Base-by-base conservation (phyloP, 108 stramenopile genomes). In the Bacterosira constricta region DNA sequence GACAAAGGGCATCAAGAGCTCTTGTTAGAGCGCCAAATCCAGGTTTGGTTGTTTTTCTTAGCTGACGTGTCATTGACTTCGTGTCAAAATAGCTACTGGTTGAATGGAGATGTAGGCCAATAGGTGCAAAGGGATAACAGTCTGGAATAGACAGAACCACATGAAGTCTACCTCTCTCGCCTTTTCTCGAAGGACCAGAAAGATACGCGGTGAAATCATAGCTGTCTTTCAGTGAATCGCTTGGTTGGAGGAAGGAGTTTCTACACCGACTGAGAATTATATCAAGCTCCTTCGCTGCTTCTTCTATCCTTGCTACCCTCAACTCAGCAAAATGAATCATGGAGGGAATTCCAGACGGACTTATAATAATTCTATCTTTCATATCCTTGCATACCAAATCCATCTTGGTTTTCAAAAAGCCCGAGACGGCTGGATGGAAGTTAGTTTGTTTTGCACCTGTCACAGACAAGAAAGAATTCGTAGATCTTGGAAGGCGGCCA, bases 1-100 rank as follows among this genome's bases (percentile, higher is more conserved):
- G n/a, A 31, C 32, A 13, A 46, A 31, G 35, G 29, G 78, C 70
- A 42, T 89, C 85, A 71, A 86, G 69, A 1, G 86, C 80, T 63
- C 87, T 66, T 8, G 89, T 80, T 4, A 93, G 67, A 47, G 84
- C 81, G 2, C 89, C 87, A 70, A 86, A 90, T 13, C 89, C 92
- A 18, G 92, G 89, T 49, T 84, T 88, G 26, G 83, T 66, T 50
- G 73, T 75, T 73, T 86, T 89, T 25, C 56, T 55, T 37, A 93
- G 62, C 23, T 69, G 56, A 18, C 75, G 79, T 12, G 67, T 47
- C 25, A 93, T 41, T 36, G 38, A 62, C 7, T 88, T 83, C 27
- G 85, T 58, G 47, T 88, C 80, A 25, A 85, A 53, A 17, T 69
- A 47, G 10, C 73, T 83, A 25, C 76, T 53, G 23, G 67, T 64